Evolutionary conservation across 208 protist genomes (phyloP).

Genomic region (Borovskyia barvae): DNA sequence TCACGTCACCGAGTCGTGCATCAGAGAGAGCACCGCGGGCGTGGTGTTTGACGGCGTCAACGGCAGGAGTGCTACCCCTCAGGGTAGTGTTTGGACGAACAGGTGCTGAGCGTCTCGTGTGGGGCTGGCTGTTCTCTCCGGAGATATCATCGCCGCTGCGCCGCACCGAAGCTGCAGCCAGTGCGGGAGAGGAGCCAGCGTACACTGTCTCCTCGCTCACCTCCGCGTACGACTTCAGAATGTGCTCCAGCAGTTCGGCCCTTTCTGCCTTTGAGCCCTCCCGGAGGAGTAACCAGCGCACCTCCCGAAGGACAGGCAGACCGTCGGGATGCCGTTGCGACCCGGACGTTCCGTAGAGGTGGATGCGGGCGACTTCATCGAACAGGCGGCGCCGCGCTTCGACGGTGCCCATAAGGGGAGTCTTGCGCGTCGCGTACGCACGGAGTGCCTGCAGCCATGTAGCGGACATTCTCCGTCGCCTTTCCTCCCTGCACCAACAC

Average conservation of each 20-base stretch:
- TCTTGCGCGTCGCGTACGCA: conserved; percentile 5
- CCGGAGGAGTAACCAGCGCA: conserved; percentile 49
- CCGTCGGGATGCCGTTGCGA: conserved; percentile 12
- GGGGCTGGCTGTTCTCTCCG: too few species aligned
- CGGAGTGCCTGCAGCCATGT: conserved; percentile 34
- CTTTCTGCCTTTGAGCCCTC: conserved; percentile 32
- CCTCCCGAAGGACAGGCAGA: conserved; percentile 46
- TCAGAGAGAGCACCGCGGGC: not conserved
- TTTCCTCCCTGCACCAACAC: too few species aligned
- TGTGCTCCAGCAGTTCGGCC: conserved; percentile 33
- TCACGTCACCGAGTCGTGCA: conserved; percentile 2
- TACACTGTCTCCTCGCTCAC: conserved; percentile 20
- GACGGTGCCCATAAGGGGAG: not conserved
- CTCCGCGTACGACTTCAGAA: conserved; percentile 37
- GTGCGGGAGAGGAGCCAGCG: not conserved
- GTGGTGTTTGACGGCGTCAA: too few species aligned
- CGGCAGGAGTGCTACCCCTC: too few species aligned
- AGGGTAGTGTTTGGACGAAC: too few species aligned
- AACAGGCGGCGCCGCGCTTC: conserved; percentile 21
- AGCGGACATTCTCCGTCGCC: conserved; percentile 6
- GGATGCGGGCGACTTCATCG: conserved; percentile 28
- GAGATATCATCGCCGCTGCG: too few species aligned
- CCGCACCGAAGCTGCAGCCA: too few species aligned
- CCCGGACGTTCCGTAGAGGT: conserved; percentile 30
- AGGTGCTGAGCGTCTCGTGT: too few species aligned